These are phyloP conservation scores for Pinus taeda DNA, from an alignment of 75 land plant species.

Conservation along the genomic window DNA sequence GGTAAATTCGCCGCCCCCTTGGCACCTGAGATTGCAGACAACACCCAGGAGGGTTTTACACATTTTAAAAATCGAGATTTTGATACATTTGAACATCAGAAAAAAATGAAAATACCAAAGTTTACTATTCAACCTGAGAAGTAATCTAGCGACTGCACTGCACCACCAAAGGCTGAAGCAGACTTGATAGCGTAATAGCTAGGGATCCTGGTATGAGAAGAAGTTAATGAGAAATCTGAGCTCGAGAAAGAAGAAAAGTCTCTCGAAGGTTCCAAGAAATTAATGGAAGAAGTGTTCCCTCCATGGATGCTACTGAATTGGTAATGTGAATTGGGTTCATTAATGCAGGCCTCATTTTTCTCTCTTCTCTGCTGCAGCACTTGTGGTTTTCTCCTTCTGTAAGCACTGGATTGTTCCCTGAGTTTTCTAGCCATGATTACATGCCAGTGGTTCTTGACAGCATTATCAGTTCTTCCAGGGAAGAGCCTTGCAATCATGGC, in stretches of 20 bases:
- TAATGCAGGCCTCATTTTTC: background rate
- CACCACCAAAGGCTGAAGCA: constrained; percentile 4
- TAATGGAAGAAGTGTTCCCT: background rate
- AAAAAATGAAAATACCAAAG: background rate
- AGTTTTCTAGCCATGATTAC: constrained; percentile 54
- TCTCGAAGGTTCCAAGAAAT: background rate
- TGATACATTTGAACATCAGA: background rate
- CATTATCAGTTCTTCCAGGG: constrained; percentile 57
- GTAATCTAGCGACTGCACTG: background rate
- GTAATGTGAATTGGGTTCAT: constrained; percentile 5
- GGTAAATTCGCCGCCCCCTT: background rate
- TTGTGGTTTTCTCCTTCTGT: constrained; percentile 22
- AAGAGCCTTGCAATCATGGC: constrained; percentile 53
- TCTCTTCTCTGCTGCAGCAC: background rate
- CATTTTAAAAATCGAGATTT: background rate
- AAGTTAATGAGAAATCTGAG: background rate
- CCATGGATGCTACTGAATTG: no score
- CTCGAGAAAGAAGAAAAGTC: background rate
- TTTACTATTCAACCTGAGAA: background rate
- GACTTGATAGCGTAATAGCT: background rate
- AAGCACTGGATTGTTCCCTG: constrained; percentile 33
- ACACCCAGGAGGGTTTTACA: background rate
- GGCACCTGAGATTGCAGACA: background rate
- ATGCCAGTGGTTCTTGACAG: constrained; percentile 66
- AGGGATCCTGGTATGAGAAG: background rate